Conservation (phyloP, 164 flowering plant genomes). For the Liquidambar formosana region DNA sequence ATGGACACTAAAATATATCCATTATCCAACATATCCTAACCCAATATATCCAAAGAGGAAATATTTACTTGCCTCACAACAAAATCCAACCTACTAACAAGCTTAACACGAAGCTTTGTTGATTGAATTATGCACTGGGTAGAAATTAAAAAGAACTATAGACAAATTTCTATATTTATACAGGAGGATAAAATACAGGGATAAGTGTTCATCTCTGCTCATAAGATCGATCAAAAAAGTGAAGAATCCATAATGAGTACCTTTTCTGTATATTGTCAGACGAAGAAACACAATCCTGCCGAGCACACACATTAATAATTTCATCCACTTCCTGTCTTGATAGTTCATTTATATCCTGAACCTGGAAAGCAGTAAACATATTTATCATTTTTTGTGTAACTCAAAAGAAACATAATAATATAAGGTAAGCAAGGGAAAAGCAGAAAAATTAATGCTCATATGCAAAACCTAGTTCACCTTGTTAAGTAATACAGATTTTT, state of each 20-base stretch:
- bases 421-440: not conserved
- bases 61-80: too few species aligned
- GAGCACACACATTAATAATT: constrained; percentile 58
- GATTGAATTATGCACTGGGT: too few species aligned
- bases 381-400: not conserved
- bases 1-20: too few species aligned
- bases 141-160: too few species aligned
- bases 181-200: too few species aligned
- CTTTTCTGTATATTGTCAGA: constrained; percentile 80
- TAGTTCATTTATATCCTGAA: constrained; percentile 88
- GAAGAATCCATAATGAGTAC: constrained; percentile 29
- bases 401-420: not conserved
- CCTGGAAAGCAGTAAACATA: constrained; percentile 38
- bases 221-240: not conserved
- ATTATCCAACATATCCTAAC: too few species aligned
- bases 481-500: constrained; percentile 67
- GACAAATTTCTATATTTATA: too few species aligned
- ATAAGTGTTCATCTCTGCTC: too few species aligned
- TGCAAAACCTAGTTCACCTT: constrained; percentile 47
- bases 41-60: too few species aligned
- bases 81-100: too few species aligned
- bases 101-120: too few species aligned
- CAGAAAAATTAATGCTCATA: not conserved
- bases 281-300: constrained; percentile 48
- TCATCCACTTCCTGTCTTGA: constrained; percentile 97